Conservation (phyloP, 129 eudicot genomes). For the Escallonia herrerae region DNA sequence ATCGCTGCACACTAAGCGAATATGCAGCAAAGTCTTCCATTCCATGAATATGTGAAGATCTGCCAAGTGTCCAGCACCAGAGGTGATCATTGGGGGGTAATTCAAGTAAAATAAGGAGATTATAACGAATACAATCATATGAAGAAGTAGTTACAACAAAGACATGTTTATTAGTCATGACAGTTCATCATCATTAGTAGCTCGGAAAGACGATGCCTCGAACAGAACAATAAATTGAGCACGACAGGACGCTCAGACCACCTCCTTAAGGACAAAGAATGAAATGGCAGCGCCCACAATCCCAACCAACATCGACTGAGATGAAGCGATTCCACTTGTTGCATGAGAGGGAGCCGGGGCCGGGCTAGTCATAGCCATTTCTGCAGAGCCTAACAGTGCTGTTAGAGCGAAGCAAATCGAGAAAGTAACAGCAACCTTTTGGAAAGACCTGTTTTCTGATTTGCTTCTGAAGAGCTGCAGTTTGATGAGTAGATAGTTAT, state of each 20-base stretch:
- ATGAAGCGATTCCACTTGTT: background rate
- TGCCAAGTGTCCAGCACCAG: too few relatives aligned
- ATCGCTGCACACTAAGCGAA: too few relatives aligned
- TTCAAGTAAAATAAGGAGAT: too few relatives aligned
- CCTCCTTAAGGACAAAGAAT: slow-evolving; percentile 10
- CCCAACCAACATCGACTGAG: slow-evolving; percentile 4
- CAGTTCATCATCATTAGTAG: background rate
- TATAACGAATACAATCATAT: too few relatives aligned
- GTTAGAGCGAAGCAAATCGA: slow-evolving; percentile 10
- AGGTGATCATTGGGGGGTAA: too few relatives aligned
- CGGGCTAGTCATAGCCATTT: background rate
- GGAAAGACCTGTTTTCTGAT: slow-evolving; percentile 1
- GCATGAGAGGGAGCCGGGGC: slow-evolving; percentile 14
- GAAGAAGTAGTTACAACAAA: too few relatives aligned
- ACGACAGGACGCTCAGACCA: background rate
- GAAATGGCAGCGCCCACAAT: slow-evolving; percentile 14
- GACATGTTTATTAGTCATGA: too few relatives aligned
- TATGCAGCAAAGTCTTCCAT: too few relatives aligned
- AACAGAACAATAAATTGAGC: background rate
- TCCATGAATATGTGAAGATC: too few relatives aligned
- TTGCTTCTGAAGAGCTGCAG: background rate
- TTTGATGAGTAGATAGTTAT: background rate
- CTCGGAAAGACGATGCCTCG: background rate
- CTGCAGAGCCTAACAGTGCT: slow-evolving; percentile 7
- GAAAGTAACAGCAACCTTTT: slow-evolving; percentile 12